Evolutionary conservation across 441 rosid species (phyloP), one percentile per base, ranked within the genome.

Genomic region (Euphorbia celastroides): DNA sequence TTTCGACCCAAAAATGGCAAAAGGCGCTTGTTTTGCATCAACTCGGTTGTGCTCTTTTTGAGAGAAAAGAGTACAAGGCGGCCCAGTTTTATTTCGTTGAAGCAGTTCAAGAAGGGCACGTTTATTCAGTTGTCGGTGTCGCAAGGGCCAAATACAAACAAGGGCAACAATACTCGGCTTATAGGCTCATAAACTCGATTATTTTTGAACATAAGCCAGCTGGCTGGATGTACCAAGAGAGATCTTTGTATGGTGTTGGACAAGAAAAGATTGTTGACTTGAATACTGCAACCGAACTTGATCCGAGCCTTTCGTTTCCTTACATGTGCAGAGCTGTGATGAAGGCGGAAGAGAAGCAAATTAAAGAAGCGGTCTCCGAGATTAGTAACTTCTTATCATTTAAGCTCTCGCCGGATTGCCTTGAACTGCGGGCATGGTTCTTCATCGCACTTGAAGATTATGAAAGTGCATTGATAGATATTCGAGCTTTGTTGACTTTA

Each of bases 191-290:
- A 79, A 86, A 84, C 68, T 88, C 98, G 2, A 72, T 95, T 42
- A 79, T 95, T 60, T 80, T 83, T 0, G 86, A 82, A 67, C 41
- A 87, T 74, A 81, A 70, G 19, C 90, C 96, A 20, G 81, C 79
- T 13, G 98, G 97, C 13, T 95, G 99, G 99, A 88, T 95, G 93
- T 82, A 88, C 77, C 98, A 92, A 72, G 97, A 95, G 77, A 77
- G 97, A 71, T 85, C 97, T 28, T 56, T 95, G 75, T 95, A 92
- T 71, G 84, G 93, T 67, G 68, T 72, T 58, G 98, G 96, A 66
- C 79, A 70, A 61, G 99, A 92, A 74, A 95, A 81, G 82, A 66
- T 86, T 38, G 72, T 76, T 70, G 98, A 95, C 82, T 70, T 90
- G 78, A 84, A 75, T 36, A 73, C 83, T 52, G 92, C 98, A 1